These are phyloP conservation scores for Podosphaera fusca DNA, from an alignment of 2,329 filamentous ascomycete genomes.

Conservation along the genomic window DNA sequence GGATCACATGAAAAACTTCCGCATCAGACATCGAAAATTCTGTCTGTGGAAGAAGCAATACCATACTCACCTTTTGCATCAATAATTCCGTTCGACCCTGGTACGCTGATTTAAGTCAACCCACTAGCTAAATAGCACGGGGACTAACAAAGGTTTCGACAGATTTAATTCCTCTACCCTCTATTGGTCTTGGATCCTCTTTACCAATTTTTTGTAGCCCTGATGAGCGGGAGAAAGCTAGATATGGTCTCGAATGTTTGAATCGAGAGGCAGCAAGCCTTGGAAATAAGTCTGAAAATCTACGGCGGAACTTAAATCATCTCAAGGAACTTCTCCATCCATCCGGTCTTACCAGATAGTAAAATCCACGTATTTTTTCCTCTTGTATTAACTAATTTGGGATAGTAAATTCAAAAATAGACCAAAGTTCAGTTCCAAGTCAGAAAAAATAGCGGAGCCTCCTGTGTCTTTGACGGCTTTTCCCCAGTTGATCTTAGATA, in stretches of 20 bases:
- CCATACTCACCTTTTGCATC: slow-evolving; percentile 68
- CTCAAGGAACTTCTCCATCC: slow-evolving; percentile 51
- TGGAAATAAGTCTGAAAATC: slow-evolving; percentile 34
- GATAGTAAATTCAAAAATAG: slow-evolving; percentile 33
- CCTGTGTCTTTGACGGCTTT: slow-evolving; percentile 13
- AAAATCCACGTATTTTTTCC: slow-evolving; percentile 3
- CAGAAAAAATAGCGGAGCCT: slow-evolving; percentile 3
- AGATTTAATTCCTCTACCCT: slow-evolving; percentile 46
- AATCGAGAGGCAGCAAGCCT: slow-evolving; percentile 44
- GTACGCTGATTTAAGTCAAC: slow-evolving; percentile 20
- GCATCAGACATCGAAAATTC: slow-evolving; percentile 19
- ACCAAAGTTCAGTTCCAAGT: slow-evolving; percentile 14
- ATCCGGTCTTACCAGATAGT: slow-evolving; percentile 41
- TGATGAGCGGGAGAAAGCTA: slow-evolving; percentile 28
- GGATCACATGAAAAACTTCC: slow-evolving; percentile 5
- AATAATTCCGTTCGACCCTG: slow-evolving; percentile 54
- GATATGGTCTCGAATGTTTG: slow-evolving; percentile 37
- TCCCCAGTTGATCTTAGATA: slow-evolving; percentile 14
- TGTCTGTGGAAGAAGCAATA: slow-evolving; percentile 50
- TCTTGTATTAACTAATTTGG: slow-evolving; percentile 9
- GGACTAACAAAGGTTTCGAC: neutral
- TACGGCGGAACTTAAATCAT: slow-evolving; percentile 51
- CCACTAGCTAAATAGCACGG: neutral
- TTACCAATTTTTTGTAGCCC: slow-evolving; percentile 26
- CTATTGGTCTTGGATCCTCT: slow-evolving; percentile 29